Conservation (phyloP, 768 basidiomycete genomes). For the Gautieria morchelliformis region DNA sequence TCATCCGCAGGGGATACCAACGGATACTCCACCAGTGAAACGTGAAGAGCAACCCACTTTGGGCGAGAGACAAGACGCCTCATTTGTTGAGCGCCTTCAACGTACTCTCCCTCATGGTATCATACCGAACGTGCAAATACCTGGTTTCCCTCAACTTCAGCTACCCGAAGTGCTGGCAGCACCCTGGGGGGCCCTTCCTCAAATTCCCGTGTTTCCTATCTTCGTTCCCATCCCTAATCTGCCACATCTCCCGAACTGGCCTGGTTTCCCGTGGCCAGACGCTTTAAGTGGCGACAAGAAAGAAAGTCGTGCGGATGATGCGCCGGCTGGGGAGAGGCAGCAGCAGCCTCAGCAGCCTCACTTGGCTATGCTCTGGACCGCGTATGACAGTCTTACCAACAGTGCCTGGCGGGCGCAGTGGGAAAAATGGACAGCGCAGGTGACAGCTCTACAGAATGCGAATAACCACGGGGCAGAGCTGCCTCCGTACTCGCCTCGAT, state of each 20-base stretch:
- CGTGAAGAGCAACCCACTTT: conserved; percentile 5
- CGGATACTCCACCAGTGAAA: conserved; percentile 1
- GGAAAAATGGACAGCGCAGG: conserved; percentile 62
- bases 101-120: conserved; percentile 56
- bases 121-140: conserved; percentile 48
- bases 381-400: conserved; percentile 26
- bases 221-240: conserved; percentile 59
- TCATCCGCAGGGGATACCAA: conserved; percentile 9
- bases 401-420: conserved; percentile 54
- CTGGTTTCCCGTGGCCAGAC: background rate
- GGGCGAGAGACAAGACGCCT: conserved; percentile 32
- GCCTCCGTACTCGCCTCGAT: background rate
- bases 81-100: conserved; percentile 64
- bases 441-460: conserved; percentile 26
- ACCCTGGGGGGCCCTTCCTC: conserved; percentile 40
- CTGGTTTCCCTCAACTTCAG: conserved; percentile 38
- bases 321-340: conserved; percentile 27
- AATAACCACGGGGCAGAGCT: background rate
- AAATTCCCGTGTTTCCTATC: conserved; percentile 72
- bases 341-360: conserved; percentile 25
- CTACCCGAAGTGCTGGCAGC: conserved; percentile 42
- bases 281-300: conserved; percentile 46
- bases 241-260: conserved; percentile 25
- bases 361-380: conserved; percentile 36
- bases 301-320: conserved; percentile 19